phyloP scores from a whole-genome alignment of 108 stramenopile genomes.

The Stephanodiscus triporus region DNA sequence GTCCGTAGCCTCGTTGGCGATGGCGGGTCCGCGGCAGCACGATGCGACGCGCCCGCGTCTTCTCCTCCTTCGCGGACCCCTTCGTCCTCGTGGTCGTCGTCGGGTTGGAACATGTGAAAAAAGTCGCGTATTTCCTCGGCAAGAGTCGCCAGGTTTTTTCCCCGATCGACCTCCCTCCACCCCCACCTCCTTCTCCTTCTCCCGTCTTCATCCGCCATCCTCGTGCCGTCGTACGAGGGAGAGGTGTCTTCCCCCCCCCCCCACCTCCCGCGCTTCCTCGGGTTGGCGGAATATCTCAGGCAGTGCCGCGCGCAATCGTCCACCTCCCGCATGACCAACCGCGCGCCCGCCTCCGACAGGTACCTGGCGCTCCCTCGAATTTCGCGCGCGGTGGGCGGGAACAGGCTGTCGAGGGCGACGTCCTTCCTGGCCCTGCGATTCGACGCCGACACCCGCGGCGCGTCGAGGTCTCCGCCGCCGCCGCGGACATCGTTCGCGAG shows the following conservation, averaged over 20 bases:
- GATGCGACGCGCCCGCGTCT: not conserved
- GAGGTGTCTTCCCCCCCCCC: too few relatives aligned
- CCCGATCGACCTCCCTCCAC: not conserved
- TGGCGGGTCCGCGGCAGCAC: not conserved
- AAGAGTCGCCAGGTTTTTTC: not conserved
- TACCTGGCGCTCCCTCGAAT: slow-evolving; percentile 15
- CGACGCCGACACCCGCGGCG: slow-evolving; percentile 13
- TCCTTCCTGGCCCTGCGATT: slow-evolving; percentile 20
- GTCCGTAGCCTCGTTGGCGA: not conserved
- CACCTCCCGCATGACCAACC: slow-evolving; percentile 10
- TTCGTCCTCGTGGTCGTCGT: not conserved
- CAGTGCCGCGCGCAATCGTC: slow-evolving; percentile 18
- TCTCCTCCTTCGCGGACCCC: not conserved
- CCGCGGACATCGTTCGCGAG: not conserved
- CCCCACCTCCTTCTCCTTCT: too few relatives aligned
- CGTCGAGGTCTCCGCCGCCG: not conserved
- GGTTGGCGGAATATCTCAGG: slow-evolving; percentile 21
- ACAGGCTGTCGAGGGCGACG: slow-evolving; percentile 14
- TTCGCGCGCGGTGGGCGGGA: slow-evolving; percentile 19
- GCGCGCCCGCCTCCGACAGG: slow-evolving; percentile 19
- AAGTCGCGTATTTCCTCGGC: slow-evolving; percentile 11
- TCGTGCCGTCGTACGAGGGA: not conserved
- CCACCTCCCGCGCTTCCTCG: not conserved
- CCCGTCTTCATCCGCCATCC: too few relatives aligned
- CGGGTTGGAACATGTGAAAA: slow-evolving; percentile 42